These are phyloP conservation scores for Wolfiporia cocos DNA, from an alignment of 1,284 basidiomycete species.

Conservation along the genomic window DNA sequence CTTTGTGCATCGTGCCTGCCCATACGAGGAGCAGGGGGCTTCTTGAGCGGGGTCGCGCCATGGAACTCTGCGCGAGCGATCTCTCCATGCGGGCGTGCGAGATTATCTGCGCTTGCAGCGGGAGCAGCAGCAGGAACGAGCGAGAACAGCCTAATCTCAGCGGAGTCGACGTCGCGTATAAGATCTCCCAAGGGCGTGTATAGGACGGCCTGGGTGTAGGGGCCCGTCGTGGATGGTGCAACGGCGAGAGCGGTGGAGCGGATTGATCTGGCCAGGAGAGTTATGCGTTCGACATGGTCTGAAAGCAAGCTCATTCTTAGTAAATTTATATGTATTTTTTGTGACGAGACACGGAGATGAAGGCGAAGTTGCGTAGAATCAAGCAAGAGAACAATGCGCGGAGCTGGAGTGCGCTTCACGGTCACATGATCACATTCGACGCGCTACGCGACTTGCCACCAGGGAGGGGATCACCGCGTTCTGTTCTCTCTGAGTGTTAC, in stretches of 20 bases:
- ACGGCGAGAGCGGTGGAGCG: slow-evolving; percentile 24
- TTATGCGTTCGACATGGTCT: slow-evolving; percentile 38
- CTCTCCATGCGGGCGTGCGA: slow-evolving; percentile 30
- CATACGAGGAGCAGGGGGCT: slow-evolving; percentile 28
- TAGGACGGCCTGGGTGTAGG: slow-evolving; percentile 56
- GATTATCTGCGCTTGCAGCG: slow-evolving; percentile 25
- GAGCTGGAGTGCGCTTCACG: background rate
- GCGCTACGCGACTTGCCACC: slow-evolving; percentile 1
- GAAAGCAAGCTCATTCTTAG: slow-evolving; percentile 38
- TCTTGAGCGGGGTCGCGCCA: slow-evolving; percentile 63
- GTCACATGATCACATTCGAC: background rate
- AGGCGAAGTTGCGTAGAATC: too few species aligned
- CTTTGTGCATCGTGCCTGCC: slow-evolving; percentile 36
- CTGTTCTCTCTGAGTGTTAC: too few species aligned
- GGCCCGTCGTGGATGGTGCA: slow-evolving; percentile 22
- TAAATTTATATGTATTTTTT: too few species aligned
- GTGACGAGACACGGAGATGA: too few species aligned
- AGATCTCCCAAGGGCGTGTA: slow-evolving; percentile 58
- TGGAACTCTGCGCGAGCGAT: slow-evolving; percentile 59
- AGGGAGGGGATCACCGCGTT: background rate
- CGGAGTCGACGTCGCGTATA: slow-evolving; percentile 69
- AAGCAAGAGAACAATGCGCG: too few species aligned
- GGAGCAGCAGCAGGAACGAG: slow-evolving; percentile 31
- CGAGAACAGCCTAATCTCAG: slow-evolving; percentile 70
- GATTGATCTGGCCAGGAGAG: slow-evolving; percentile 31